Conservation (phyloP, 179 eudicot genomes). For the Monotropa hypopitys region DNA sequence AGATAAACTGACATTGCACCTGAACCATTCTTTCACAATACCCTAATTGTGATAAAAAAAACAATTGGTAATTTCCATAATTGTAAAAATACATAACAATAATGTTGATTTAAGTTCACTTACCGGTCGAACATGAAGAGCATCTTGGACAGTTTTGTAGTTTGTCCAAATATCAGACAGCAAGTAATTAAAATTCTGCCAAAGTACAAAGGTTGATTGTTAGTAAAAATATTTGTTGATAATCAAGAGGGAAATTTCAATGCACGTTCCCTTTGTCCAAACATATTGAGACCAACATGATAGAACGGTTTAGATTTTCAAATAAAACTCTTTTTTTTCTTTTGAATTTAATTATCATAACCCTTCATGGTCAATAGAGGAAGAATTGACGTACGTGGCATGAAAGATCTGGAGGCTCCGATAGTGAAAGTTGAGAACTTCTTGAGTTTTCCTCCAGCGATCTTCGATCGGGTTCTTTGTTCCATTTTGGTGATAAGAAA, state of each 20-base stretch:
- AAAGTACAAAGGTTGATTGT: background rate
- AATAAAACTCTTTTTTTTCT: too few species aligned
- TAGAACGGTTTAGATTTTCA: too few species aligned
- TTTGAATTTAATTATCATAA: too few species aligned
- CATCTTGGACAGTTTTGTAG: slow-evolving; percentile 12
- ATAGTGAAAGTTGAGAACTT: background rate
- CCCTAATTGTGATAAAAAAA: slow-evolving; percentile 3
- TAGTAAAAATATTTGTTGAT: too few species aligned
- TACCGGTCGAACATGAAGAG: slow-evolving; percentile 17
- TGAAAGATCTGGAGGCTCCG: slow-evolving; percentile 4
- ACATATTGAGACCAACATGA: too few species aligned
- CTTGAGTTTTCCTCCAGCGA: background rate
- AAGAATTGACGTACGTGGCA: slow-evolving; percentile 8
- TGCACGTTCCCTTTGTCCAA: too few species aligned
- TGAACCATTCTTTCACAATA: slow-evolving; percentile 9
- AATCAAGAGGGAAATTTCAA: too few species aligned
- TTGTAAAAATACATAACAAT: background rate
- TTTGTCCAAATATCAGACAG: slow-evolving; percentile 17
- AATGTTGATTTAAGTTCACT: background rate
- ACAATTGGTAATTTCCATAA: background rate
- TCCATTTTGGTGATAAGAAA: background rate
- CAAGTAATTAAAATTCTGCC: slow-evolving; percentile 13
- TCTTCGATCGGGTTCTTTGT: slow-evolving; percentile 1
- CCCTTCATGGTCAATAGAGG: too few species aligned
- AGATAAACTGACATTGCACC: slow-evolving; percentile 15